Base-by-base conservation (phyloP, 352 stramenopile species). In the Pythium myriotylum region DNA sequence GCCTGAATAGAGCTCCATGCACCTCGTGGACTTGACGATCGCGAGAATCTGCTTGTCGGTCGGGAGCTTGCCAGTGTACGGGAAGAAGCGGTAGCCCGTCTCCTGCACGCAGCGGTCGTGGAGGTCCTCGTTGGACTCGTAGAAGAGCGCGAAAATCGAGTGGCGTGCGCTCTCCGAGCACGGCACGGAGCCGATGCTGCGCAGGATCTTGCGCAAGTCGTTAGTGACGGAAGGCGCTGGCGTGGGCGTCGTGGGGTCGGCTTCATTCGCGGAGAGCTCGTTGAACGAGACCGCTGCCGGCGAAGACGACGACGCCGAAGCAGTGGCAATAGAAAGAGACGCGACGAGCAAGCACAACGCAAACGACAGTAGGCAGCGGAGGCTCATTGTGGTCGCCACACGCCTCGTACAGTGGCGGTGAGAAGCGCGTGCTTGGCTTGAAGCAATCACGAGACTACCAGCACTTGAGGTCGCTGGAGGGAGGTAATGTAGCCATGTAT, bases 41-140 rank as follows among this genome's bases (percentile, higher is more conserved):
- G 48, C 48, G n/a, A 66, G 24, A n/a, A 80, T 68, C 56, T 86
- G 65, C 33, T 32, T 40, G 1, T 69, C 42, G 13, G 69, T 75
- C 23, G 77, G 77, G 14, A 79, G 68, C 29, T 60, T 73, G 13
- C 74, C 77, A 9, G 78, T 59, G 63, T 74, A 84, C 13, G 77
- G 77, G 55, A 84, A 86, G 29, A 86, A 74, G 59, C 81, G 72
- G 67, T 84, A 86, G 54, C 73, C 67, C 20, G 29, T 29, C 12
- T 57, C 50, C 29, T 29, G 5, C 5, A 32, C 20, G 33, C 50
- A 57, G 26, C 9, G n/a, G 17, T 43, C 35, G 50, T 45, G 24
- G 9, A 57, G 50, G 16, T 8, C 33, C 10, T 24, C 3, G 50
- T 43, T 57, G 14, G 33, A 23, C 20, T 39, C 47, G 27, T 22